Evolutionary conservation across 2,329 filamentous ascomycete species (phyloP).

Genomic region (Trichoderma koningii): DNA sequence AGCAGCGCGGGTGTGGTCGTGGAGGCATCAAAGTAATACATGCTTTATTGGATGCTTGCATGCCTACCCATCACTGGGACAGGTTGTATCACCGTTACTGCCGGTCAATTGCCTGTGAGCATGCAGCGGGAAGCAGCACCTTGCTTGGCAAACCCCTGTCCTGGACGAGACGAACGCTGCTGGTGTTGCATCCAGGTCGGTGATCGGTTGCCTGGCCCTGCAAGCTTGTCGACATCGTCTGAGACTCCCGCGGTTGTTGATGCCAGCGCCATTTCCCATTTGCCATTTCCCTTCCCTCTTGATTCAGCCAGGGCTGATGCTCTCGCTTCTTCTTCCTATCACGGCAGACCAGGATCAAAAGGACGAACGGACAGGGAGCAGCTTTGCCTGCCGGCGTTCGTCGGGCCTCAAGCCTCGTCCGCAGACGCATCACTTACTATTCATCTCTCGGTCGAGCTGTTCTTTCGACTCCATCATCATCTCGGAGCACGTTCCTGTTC

Average conservation of each 20-base stretch:
- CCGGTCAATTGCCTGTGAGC: constrained; percentile 16
- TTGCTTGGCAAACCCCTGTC: constrained; percentile 13
- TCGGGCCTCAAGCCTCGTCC: not conserved
- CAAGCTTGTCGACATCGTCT: constrained; percentile 25
- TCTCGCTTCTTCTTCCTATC: constrained; percentile 11
- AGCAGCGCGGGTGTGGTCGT: constrained; percentile 17
- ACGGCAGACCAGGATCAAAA: not conserved
- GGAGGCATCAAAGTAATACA: not conserved
- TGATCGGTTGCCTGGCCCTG: constrained; percentile 21
- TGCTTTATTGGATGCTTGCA: not conserved
- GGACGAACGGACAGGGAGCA: not conserved
- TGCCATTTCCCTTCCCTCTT: constrained; percentile 21
- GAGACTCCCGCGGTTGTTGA: constrained; percentile 23
- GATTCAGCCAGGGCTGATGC: constrained; percentile 22
- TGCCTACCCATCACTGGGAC: not conserved
- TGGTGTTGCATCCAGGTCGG: constrained; percentile 23
- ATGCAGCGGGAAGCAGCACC: constrained; percentile 10
- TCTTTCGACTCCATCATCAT: not conserved
- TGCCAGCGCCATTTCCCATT: constrained; percentile 13
- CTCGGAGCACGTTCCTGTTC: not conserved
- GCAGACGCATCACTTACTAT: not conserved
- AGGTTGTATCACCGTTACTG: not conserved
- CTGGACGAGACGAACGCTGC: constrained; percentile 1
- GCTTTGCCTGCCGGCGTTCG: not conserved
- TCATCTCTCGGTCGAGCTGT: no score